Evolutionary conservation across 306 rosid genomes (phyloP), one percentile per base, ranked within the genome.

Genomic region (Citrullus mucosospermus): DNA sequence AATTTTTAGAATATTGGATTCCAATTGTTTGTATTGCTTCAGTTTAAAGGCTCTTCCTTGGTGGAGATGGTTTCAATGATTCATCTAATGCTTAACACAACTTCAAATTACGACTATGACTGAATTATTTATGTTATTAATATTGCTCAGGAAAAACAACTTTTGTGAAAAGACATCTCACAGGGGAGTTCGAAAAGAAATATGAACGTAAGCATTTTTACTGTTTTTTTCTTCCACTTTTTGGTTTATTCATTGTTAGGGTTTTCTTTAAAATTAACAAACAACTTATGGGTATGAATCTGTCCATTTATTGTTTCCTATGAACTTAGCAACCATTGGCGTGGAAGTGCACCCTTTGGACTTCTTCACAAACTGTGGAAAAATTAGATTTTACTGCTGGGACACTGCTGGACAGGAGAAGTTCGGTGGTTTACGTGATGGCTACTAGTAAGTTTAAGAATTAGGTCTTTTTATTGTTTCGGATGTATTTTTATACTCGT

Each of bases 331-430:
- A 63, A 91, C 96, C 60, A 91, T 89, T 73, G 96, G 96, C 50
- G 96, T 91, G 78, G 96, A 91, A 82, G 92, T 91, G 82, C 93
- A 91, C 78, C 96, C 96, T 10, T 66, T 91, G 79, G 96, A 91
- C 78, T 91, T 91, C 79, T 82, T 85, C 83, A 89, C 93, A 8
- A 91, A 91, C 34, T 82, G 88, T 66, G 96, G 96, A 38, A 88
- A 82, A 76, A 88, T 91, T 55, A 88, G 93, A 38, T 91, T 91
- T 86, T 82, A 89, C 82, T 91, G 96, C 81, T 91, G 96, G 96
- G 96, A 91, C 82, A 91, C 96, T 82, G 93, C 93, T 63, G 96
- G 96, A 18, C 93, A 91, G 78, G 96, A 91, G 89, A 89, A 89
- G 53, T 91, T 91, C 36, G 96, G 96, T 71, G 92, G 93, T 59